Percentiles rank a stretch among this genome's conserved stretches.
phyloP scores from a whole-genome alignment of 768 basidiomycete genomes.

The Goffeauzyma gilvescens region DNA sequence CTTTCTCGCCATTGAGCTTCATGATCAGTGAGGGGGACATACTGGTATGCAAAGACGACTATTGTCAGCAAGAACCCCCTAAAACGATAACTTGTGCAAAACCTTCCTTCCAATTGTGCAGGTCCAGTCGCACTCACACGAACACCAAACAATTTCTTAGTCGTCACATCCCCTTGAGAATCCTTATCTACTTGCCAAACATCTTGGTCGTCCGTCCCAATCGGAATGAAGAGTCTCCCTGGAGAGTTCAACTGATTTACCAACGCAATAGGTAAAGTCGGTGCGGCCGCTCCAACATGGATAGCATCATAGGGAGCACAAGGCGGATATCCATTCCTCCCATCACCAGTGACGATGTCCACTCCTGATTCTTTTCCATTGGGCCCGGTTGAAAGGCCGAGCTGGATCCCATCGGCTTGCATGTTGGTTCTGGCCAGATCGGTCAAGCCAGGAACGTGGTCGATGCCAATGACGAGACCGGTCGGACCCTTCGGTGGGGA shows the following conservation, averaged over 20 bases:
- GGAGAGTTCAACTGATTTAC: constrained; percentile 37
- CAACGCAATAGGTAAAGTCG: constrained; percentile 48
- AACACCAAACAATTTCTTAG: constrained; percentile 59
- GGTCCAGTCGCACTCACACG: constrained; percentile 38
- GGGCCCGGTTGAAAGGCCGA: too few species aligned
- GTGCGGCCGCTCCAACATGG: constrained; percentile 85
- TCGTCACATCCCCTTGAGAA: constrained; percentile 44
- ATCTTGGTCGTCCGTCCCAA: constrained; percentile 44
- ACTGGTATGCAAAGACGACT: too few species aligned
- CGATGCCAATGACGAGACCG: constrained; percentile 56
- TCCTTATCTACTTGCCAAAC: constrained; percentile 69
- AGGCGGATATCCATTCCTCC: constrained; percentile 42
- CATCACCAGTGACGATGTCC: constrained; percentile 55
- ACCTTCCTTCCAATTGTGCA: not conserved
- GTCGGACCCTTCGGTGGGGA: constrained; percentile 10
- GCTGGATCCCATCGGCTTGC: constrained; percentile 40
- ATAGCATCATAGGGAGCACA: constrained; percentile 54
- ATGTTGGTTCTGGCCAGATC: constrained; percentile 47
- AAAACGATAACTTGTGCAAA: not conserved
- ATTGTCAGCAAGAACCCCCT: not conserved
- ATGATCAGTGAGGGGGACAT: constrained; percentile 32
- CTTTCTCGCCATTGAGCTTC: constrained; percentile 18
- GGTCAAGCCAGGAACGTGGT: constrained; percentile 66
- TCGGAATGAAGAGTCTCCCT: constrained; percentile 68
- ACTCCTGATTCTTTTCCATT: constrained; percentile 41